phyloP scores from a whole-genome alignment of 78 protist species.

The Dictyostelium capitatum region DNA sequence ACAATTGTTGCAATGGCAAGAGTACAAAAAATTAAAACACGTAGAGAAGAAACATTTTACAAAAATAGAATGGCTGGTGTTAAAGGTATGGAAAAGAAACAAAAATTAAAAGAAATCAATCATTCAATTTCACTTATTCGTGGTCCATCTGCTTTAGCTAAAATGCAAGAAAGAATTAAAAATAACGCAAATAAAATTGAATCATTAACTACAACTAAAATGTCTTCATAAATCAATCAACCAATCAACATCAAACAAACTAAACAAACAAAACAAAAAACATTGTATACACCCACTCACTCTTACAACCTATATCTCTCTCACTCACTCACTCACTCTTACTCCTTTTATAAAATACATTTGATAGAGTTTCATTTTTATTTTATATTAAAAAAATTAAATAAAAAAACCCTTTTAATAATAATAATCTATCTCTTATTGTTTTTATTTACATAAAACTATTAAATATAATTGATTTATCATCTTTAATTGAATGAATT shows the following conservation, averaged over 20 bases:
- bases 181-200: conserved; percentile 32
- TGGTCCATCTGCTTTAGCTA: conserved; percentile 54
- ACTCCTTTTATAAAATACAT: conserved; percentile 5
- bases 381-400: neutral
- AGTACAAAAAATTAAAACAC: conserved; percentile 54
- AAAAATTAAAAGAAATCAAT: conserved; percentile 31
- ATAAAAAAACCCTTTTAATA: neutral
- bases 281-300: neutral
- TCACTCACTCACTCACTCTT: neutral
- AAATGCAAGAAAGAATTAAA: conserved; percentile 27
- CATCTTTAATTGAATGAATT: conserved; percentile 53
- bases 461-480: conserved; percentile 34
- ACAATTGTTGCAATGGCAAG: conserved; percentile 66
- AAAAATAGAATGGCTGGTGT: conserved; percentile 54
- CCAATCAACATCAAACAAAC: neutral
- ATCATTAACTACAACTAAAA: conserved; percentile 2
- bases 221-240: neutral
- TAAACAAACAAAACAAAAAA: neutral
- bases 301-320: neutral
- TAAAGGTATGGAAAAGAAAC: conserved; percentile 11
- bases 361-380: conserved; percentile 11
- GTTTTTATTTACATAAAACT: neutral
- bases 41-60: conserved; percentile 34
- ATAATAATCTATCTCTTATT: too few species aligned
- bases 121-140: conserved; percentile 23